Conservation (phyloP, 345 rosid species). For the Acer negundo region DNA sequence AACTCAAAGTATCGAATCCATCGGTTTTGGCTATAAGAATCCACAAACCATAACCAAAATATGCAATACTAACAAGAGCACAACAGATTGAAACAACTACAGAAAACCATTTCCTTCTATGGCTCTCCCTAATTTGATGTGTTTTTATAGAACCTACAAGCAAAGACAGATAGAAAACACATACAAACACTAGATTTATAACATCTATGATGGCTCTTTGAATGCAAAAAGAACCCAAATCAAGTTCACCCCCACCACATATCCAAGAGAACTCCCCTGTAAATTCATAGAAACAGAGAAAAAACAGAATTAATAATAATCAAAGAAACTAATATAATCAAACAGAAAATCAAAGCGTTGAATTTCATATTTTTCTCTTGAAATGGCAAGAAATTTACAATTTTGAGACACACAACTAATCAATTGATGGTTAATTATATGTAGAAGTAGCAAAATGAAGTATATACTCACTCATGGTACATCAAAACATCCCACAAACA, state of each 20-base stretch:
- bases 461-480: too few relatives aligned
- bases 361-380: too few relatives aligned
- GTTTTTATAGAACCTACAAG: constrained; percentile 32
- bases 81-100: constrained; percentile 45
- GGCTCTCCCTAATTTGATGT: background rate
- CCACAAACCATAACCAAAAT: constrained; percentile 44
- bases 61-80: constrained; percentile 41
- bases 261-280: constrained; percentile 56
- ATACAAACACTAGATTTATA: constrained; percentile 53
- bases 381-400: too few relatives aligned
- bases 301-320: too few relatives aligned
- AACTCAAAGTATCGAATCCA: constrained; percentile 17
- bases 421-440: too few relatives aligned
- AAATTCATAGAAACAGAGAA: constrained; percentile 8
- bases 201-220: constrained; percentile 59
- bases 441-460: too few relatives aligned
- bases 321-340: background rate
- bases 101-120: constrained; percentile 45
- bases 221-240: constrained; percentile 49
- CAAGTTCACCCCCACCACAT: constrained; percentile 51
- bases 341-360: background rate
- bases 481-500: background rate
- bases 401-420: too few relatives aligned
- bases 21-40: constrained; percentile 23
- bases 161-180: constrained; percentile 54